phyloP scores from a whole-genome alignment of 495 filamentous ascomycete species.

The Annulohypoxylon stygium region DNA sequence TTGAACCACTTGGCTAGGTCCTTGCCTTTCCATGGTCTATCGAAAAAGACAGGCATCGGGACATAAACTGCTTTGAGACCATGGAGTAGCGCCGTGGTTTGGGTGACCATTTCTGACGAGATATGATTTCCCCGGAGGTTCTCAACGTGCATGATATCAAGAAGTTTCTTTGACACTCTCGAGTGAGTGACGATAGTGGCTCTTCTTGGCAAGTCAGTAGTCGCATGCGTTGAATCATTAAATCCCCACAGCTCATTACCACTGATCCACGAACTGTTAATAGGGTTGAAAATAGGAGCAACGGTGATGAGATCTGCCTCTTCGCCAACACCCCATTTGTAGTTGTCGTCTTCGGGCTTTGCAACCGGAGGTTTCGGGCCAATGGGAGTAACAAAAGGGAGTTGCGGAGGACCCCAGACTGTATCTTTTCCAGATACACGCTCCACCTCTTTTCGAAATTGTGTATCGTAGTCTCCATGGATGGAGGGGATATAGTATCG shows the following conservation, averaged over 20 bases:
- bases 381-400: slow-evolving; percentile 66
- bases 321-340: slow-evolving; percentile 79
- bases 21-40: slow-evolving; percentile 68
- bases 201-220: slow-evolving; percentile 70
- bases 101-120: slow-evolving; percentile 77
- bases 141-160: slow-evolving; percentile 75
- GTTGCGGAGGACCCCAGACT: slow-evolving; percentile 73
- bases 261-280: slow-evolving; percentile 73
- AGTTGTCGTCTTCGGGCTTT: slow-evolving; percentile 69
- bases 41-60: slow-evolving; percentile 78
- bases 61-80: slow-evolving; percentile 78
- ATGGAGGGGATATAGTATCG: slow-evolving; percentile 76
- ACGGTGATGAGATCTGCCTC: slow-evolving; percentile 81
- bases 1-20: slow-evolving; percentile 74
- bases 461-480: slow-evolving; percentile 69
- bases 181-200: slow-evolving; percentile 75
- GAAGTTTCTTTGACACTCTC: slow-evolving; percentile 71
- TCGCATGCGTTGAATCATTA: slow-evolving; percentile 60
- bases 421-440: slow-evolving; percentile 57
- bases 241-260: slow-evolving; percentile 73
- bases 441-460: slow-evolving; percentile 67
- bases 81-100: slow-evolving; percentile 74
- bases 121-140: slow-evolving; percentile 71
- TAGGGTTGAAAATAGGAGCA: slow-evolving; percentile 76
- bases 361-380: slow-evolving; percentile 70